A percentile compares a stretch with the other conserved stretches of the same genome.
These are phyloP conservation scores for Ilex asprella DNA, from an alignment of 257 asterid genomes.

Conservation along the genomic window DNA sequence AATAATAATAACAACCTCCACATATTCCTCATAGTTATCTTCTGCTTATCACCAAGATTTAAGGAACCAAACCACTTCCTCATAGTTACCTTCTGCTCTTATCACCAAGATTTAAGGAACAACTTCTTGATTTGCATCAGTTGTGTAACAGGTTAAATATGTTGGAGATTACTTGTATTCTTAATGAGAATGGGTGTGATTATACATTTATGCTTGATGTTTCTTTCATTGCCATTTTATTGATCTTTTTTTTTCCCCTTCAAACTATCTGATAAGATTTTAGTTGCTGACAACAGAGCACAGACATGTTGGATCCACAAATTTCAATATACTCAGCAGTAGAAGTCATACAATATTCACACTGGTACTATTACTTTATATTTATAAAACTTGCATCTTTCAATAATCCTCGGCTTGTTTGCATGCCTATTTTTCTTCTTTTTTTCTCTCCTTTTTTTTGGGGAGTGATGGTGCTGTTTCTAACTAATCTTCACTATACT, in stretches of 20 bases:
- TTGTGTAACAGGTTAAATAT: no score
- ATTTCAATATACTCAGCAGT: slow-evolving; percentile 96
- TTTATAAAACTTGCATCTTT: background rate
- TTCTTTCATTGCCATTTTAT: background rate
- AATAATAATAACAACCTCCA: no score
- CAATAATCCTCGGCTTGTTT: background rate
- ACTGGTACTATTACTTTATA: slow-evolving; percentile 43
- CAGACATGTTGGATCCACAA: slow-evolving; percentile 99
- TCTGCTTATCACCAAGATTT: no score
- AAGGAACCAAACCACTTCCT: no score
- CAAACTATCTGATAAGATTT: slow-evolving; percentile 15
- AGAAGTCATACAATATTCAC: slow-evolving; percentile 99
- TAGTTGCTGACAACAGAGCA: slow-evolving; percentile 64
- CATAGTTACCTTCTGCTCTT: no score
- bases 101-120: no score
- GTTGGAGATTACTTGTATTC: no score
- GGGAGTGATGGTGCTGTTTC: background rate
- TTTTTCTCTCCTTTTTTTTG: no score
- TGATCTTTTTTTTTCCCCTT: background rate
- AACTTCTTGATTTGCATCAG: no score
- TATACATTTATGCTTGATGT: no score
- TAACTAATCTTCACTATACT: slow-evolving; percentile 8
- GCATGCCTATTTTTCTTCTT: background rate
- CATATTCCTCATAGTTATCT: no score
- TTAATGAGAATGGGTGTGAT: no score